Percentiles rank a stretch among this genome's conserved stretches.
Conservation (phyloP, 805 yeast genomes). For the Myxozyma vanderwaltii region DNA sequence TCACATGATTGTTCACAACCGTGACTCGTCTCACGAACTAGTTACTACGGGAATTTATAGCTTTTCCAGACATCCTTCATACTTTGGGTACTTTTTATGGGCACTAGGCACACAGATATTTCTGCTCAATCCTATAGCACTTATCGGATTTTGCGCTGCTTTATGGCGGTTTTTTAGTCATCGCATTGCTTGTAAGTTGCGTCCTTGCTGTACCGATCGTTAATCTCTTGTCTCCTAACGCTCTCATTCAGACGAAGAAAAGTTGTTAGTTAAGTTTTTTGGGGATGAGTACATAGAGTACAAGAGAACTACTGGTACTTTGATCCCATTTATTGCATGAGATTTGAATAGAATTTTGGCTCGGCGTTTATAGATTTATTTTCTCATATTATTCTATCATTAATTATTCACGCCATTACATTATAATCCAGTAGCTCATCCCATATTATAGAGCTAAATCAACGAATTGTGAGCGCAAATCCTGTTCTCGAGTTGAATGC, state of each 20-base stretch:
- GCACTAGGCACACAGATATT: slow-evolving; percentile 80
- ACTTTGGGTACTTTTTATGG: slow-evolving; percentile 92
- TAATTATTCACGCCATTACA: background rate
- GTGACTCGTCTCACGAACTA: slow-evolving; percentile 58
- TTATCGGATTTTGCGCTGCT: slow-evolving; percentile 55
- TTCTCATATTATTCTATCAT: background rate
- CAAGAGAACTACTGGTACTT: slow-evolving; percentile 51
- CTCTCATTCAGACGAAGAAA: slow-evolving; percentile 58
- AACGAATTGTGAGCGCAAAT: slow-evolving; percentile 1
- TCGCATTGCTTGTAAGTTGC: slow-evolving; percentile 54
- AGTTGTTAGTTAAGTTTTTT: slow-evolving; percentile 64
- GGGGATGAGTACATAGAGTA: slow-evolving; percentile 65
- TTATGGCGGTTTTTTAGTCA: slow-evolving; percentile 68
- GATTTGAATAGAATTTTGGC: background rate
- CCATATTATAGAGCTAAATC: background rate
- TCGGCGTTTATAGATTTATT: background rate
- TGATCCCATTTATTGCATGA: slow-evolving; percentile 62
- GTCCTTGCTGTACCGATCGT: background rate
- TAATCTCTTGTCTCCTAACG: background rate
- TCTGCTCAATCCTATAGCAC: slow-evolving; percentile 65
- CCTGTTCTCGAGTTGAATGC: slow-evolving; percentile 6
- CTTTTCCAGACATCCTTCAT: slow-evolving; percentile 77
- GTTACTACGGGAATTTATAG: slow-evolving; percentile 74
- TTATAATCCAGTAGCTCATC: background rate
- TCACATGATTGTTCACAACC: slow-evolving; percentile 66